Conservation (phyloP, 805 yeast genomes). For the Wickerhamomyces chambardii region DNA sequence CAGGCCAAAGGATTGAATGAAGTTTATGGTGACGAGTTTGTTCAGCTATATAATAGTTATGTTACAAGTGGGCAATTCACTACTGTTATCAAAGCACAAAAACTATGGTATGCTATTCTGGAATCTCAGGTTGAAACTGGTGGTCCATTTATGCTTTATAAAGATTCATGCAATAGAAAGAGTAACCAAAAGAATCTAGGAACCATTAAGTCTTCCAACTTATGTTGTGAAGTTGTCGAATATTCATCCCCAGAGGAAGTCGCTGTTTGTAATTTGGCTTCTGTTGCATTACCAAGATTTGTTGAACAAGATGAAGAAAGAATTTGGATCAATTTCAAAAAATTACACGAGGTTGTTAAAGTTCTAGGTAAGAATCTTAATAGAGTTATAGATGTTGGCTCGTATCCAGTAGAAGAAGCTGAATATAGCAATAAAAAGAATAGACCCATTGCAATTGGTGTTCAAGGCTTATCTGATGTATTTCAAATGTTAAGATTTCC, state of each 20-base stretch:
- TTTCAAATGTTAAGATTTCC: slow-evolving; percentile 76
- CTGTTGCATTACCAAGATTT: slow-evolving; percentile 80
- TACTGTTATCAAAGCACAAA: slow-evolving; percentile 72
- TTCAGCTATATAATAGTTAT: slow-evolving; percentile 57
- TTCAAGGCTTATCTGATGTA: slow-evolving; percentile 93
- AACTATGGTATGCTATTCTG: slow-evolving; percentile 81
- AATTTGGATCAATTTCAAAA: slow-evolving; percentile 57
- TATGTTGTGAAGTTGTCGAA: slow-evolving; percentile 92
- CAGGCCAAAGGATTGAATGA: slow-evolving; percentile 83
- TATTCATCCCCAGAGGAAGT: slow-evolving; percentile 88
- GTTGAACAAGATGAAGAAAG: slow-evolving; percentile 38
- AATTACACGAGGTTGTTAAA: slow-evolving; percentile 69
- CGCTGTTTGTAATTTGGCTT: slow-evolving; percentile 93
- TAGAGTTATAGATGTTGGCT: slow-evolving; percentile 74
- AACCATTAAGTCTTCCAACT: slow-evolving; percentile 83
- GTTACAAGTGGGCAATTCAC: slow-evolving; percentile 62
- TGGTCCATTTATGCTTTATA: slow-evolving; percentile 88
- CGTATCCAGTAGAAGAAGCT: slow-evolving; percentile 79
- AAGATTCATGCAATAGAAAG: slow-evolving; percentile 83
- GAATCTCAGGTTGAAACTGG: slow-evolving; percentile 97
- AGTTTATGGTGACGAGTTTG: slow-evolving; percentile 79
- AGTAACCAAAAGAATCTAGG: slow-evolving; percentile 92
- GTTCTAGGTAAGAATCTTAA: slow-evolving; percentile 74
- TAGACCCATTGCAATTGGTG: slow-evolving; percentile 95
- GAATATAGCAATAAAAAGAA: slow-evolving; percentile 67